Conservation (phyloP, 2,329 filamentous ascomycete genomes). For the Cercospora sojina region DNA sequence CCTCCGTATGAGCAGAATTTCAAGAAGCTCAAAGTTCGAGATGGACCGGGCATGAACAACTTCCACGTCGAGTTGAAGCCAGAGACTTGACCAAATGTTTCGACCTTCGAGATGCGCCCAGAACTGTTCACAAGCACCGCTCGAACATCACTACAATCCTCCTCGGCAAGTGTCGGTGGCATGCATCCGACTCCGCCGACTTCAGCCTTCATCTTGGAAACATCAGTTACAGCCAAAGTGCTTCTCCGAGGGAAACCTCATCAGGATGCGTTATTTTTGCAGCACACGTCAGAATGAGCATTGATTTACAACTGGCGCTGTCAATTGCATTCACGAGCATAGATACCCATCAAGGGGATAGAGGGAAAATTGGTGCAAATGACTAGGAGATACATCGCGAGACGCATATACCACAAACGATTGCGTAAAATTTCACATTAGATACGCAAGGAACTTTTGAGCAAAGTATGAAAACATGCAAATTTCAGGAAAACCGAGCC, state of each 20-base stretch:
- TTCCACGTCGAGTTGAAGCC: constrained; percentile 72
- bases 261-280: neutral
- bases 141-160: neutral
- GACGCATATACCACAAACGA: neutral
- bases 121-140: neutral
- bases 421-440: neutral
- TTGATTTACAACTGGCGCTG: neutral
- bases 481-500: neutral
- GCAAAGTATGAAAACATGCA: neutral
- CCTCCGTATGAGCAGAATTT: constrained; percentile 45
- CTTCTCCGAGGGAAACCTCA: neutral
- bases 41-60: constrained; percentile 79
- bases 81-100: too few species aligned
- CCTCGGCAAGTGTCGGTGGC: neutral
- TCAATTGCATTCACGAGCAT: neutral
- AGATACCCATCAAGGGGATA: neutral
- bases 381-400: neutral
- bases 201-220: neutral
- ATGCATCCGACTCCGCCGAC: neutral
- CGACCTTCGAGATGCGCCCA: too few species aligned
- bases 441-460: neutral
- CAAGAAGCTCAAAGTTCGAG: constrained; percentile 73
- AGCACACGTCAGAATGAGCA: neutral
- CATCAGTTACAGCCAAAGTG: neutral
- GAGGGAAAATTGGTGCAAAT: neutral